Evolutionary conservation across 2,329 filamentous ascomycete genomes (phyloP).

Genomic region (Byssoonygena ceratinophila): DNA sequence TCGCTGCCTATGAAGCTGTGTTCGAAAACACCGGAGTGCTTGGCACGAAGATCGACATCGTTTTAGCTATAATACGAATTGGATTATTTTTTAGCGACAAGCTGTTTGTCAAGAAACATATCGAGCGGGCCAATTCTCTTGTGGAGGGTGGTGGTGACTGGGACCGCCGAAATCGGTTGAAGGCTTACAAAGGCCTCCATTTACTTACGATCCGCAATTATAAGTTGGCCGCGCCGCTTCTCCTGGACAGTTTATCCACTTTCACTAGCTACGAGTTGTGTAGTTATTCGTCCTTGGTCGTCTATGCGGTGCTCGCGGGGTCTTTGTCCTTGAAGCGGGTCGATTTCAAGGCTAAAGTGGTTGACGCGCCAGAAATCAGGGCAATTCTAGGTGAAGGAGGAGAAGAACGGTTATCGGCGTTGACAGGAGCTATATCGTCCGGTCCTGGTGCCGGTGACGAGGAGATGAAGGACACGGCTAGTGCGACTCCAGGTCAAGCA

Average conservation of each 20-base stretch:
- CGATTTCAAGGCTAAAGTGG: constrained; percentile 98
- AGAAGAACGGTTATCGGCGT: constrained; percentile 74
- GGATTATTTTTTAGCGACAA: constrained; percentile 95
- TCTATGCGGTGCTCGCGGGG: constrained; percentile 90
- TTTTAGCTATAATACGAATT: constrained; percentile 90
- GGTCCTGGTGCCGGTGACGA: constrained; percentile 68
- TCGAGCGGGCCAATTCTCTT: constrained; percentile 77
- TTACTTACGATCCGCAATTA: constrained; percentile 87
- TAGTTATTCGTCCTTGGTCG: constrained; percentile 86
- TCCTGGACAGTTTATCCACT: constrained; percentile 93
- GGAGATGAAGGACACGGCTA: constrained; percentile 53
- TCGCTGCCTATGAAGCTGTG: constrained; percentile 81
- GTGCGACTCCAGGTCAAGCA: constrained; percentile 35
- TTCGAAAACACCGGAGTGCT: constrained; percentile 96
- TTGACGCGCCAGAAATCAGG: constrained; percentile 96
- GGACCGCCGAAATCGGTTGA: constrained; percentile 95
- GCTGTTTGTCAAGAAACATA: constrained; percentile 80
- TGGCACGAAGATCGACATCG: constrained; percentile 92
- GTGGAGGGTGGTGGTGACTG: constrained; percentile 95
- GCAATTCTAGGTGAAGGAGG: constrained; percentile 82
- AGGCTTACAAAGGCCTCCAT: constrained; percentile 94
- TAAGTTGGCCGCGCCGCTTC: constrained; percentile 75
- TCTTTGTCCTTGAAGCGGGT: constrained; percentile 91
- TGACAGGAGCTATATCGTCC: constrained; percentile 69
- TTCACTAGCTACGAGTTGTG: constrained; percentile 98